A percentile compares a stretch with the other conserved stretches of the same genome.
These are phyloP conservation scores for Copromyces sp. DNA, from an alignment of 495 filamentous ascomycete species.

Conservation along the genomic window DNA sequence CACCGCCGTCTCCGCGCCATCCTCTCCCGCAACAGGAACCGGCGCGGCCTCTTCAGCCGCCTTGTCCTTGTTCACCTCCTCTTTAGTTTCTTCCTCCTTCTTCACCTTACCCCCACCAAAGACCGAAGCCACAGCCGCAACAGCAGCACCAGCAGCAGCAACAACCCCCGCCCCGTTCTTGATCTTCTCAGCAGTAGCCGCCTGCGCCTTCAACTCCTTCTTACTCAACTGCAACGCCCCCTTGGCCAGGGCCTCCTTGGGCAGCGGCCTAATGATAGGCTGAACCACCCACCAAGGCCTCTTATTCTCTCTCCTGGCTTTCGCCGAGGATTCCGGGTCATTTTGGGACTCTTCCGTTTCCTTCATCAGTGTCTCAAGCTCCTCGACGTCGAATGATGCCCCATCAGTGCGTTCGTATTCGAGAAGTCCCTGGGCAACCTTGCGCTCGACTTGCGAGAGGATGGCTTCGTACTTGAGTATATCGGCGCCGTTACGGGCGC, in stretches of 20 bases:
- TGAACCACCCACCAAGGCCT: slow-evolving; percentile 91
- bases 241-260: slow-evolving; percentile 76
- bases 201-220: slow-evolving; percentile 35
- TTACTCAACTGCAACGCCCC: slow-evolving; percentile 61
- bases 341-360: slow-evolving; percentile 13
- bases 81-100: background rate
- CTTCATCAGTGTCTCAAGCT: slow-evolving; percentile 3
- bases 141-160: background rate
- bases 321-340: slow-evolving; percentile 48
- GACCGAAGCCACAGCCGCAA: slow-evolving; percentile 7
- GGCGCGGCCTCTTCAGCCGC: slow-evolving; percentile 10
- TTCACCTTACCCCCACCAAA: slow-evolving; percentile 5
- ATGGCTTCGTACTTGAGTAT: slow-evolving; percentile 62
- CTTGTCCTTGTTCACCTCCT: slow-evolving; percentile 12
- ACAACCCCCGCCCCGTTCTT: background rate
- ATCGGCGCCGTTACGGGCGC: slow-evolving; percentile 47
- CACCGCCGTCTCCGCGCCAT: slow-evolving; percentile 2
- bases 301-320: slow-evolving; percentile 57
- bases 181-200: slow-evolving; percentile 3
- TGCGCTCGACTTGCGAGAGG: slow-evolving; percentile 46
- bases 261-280: slow-evolving; percentile 77
- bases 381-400: slow-evolving; percentile 40
- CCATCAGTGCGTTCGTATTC: slow-evolving; percentile 53
- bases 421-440: slow-evolving; percentile 58
- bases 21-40: background rate